Evolutionary conservation across 1,284 basidiomycete species (phyloP), one percentile per base, ranked within the genome.

Genomic region (Irpex lacteus): DNA sequence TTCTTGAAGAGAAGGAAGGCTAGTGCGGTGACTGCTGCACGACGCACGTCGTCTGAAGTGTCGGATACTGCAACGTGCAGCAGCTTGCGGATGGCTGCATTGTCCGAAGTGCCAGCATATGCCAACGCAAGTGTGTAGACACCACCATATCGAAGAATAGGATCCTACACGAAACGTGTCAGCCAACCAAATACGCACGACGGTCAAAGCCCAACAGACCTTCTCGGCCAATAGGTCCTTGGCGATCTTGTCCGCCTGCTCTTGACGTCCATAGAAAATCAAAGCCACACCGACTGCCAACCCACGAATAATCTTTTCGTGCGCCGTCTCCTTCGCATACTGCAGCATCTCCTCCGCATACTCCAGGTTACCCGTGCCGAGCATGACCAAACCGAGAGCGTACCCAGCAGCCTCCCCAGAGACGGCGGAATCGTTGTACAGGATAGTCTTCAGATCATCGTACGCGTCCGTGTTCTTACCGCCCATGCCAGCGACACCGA

Each of bases 281-380:
- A 98, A 92, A 1, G 94, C 94, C 60, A 96, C 83, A 50, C 96
- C 96, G 69, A 98, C 85, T 11, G 95, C 94, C 65, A 98, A 83
- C 71, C 95, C 95, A 60, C 96, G 89, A 66, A 98, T 98, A 72
- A 98, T 98, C 81, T 98, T 98, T 81, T 98, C 96, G 74, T 98
- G 96, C 72, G 96, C 94, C 1, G 96, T 98, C 74, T 98, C 96
- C 66, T 91, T 86, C 21, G 96, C 95, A 73, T 98, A 98, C 55
- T 90, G 85, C 62, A 98, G 80, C 95, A 98, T 98, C 78, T 98
- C 96, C 26, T 93, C 89, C 21, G 95, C 87, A 59, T 89, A 87
- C 50, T 87, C 89, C 54, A 82, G 81, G 61, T 88, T 89, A 15
- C 88, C 95, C 4, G 94, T 95, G 26, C 95, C 96, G 13, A 98